phyloP scores from a whole-genome alignment of 306 rosid genomes.

The Ochetophila trinervis region DNA sequence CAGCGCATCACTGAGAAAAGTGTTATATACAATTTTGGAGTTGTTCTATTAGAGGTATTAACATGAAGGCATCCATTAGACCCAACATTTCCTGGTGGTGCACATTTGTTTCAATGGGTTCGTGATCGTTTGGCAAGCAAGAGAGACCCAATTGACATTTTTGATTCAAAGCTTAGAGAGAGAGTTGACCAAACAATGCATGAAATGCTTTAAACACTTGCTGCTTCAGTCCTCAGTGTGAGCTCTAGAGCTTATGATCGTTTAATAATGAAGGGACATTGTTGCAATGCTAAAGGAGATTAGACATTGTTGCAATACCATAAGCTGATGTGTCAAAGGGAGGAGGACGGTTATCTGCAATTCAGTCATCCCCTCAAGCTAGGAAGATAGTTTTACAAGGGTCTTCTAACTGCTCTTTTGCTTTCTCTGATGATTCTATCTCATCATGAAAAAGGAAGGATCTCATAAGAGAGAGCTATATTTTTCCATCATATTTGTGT shows the following conservation, averaged over 20 bases:
- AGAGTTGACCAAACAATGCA: slow-evolving; percentile 57
- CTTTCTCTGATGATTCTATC: slow-evolving; percentile 72
- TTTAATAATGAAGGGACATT: slow-evolving; percentile 73
- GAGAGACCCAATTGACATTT: slow-evolving; percentile 49
- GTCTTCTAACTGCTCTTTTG: slow-evolving; percentile 66
- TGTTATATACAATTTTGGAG: slow-evolving; percentile 83
- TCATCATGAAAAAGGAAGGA: background rate
- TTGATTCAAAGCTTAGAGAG: slow-evolving; percentile 68
- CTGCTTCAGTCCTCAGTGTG: slow-evolving; percentile 63
- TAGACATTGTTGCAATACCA: slow-evolving; percentile 42
- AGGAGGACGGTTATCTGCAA: slow-evolving; percentile 26
- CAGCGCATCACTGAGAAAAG: slow-evolving; percentile 67
- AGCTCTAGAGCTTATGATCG: slow-evolving; percentile 50
- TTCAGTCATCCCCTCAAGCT: slow-evolving; percentile 48
- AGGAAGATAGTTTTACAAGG: slow-evolving; percentile 50
- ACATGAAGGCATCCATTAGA: slow-evolving; percentile 92
- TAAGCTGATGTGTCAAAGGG: slow-evolving; percentile 42
- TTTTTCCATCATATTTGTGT: too few relatives aligned
- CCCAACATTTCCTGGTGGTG: slow-evolving; percentile 67
- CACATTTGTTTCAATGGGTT: slow-evolving; percentile 75
- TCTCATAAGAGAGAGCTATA: too few relatives aligned
- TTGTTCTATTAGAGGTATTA: slow-evolving; percentile 71
- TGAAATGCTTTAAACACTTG: slow-evolving; percentile 74
- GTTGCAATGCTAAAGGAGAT: slow-evolving; percentile 80
- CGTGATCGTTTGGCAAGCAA: slow-evolving; percentile 55